Conservation (phyloP, 257 asterid genomes). For the Prunella vulgaris region DNA sequence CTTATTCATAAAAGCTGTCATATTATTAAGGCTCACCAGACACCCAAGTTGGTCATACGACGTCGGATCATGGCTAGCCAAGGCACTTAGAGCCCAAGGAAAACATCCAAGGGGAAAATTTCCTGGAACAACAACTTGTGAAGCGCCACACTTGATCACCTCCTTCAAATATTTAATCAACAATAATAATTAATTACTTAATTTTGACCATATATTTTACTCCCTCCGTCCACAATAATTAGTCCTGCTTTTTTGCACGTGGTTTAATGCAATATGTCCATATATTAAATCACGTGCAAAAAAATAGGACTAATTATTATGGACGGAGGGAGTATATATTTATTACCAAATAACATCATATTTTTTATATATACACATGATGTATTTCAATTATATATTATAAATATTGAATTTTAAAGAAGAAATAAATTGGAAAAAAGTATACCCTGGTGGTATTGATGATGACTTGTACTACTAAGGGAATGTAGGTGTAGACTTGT, state of each 20-base stretch:
- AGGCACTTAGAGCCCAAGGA: background rate
- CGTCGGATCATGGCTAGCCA: background rate
- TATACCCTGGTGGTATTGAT: conserved; percentile 24
- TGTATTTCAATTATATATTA: too few relatives aligned
- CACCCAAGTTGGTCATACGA: background rate
- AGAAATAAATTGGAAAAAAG: background rate
- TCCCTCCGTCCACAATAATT: too few relatives aligned
- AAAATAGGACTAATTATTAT: too few relatives aligned
- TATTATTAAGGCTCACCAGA: background rate
- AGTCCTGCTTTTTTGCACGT: too few relatives aligned
- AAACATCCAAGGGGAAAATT: background rate
- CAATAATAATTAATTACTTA: too few relatives aligned
- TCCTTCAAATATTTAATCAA: background rate
- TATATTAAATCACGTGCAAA: too few relatives aligned
- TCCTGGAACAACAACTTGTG: conserved; percentile 16
- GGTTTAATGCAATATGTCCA: too few relatives aligned
- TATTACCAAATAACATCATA: too few relatives aligned
- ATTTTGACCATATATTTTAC: too few relatives aligned
- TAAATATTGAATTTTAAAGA: background rate
- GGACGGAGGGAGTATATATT: too few relatives aligned
- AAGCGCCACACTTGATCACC: conserved; percentile 2
- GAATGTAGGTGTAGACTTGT: conserved; percentile 15
- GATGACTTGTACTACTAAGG: conserved; percentile 12
- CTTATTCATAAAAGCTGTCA: background rate
- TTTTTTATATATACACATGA: too few relatives aligned